These are phyloP conservation scores for Xylariales sp. DNA, from an alignment of 2,329 filamentous ascomycete genomes.

Conservation along the genomic window DNA sequence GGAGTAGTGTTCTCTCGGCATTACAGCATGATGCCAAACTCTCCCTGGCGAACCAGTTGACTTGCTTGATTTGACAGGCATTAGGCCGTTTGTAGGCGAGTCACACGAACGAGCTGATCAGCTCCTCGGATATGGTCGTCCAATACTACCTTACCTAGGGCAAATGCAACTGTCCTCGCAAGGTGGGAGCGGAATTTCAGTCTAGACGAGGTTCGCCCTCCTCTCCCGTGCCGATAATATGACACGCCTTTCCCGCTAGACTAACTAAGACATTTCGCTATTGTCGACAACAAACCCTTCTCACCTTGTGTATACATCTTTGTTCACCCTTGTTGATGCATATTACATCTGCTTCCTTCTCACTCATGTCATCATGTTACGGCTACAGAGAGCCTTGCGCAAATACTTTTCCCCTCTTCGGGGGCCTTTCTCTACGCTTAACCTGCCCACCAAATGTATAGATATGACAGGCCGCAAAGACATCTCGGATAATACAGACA, in stretches of 20 bases:
- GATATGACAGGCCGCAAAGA: too few species aligned
- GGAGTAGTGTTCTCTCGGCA: not conserved
- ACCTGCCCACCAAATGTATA: not conserved
- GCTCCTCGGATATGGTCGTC: not conserved
- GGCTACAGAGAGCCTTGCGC: slow-evolving; percentile 3
- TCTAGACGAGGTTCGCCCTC: too few species aligned
- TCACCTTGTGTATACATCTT: too few species aligned
- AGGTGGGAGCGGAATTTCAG: not conserved
- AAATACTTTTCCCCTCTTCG: not conserved
- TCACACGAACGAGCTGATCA: not conserved
- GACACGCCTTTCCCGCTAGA: too few species aligned
- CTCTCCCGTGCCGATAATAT: too few species aligned
- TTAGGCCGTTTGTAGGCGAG: not conserved
- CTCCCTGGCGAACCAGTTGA: not conserved
- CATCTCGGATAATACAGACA: not conserved
- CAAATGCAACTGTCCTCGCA: not conserved
- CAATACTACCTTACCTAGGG: not conserved
- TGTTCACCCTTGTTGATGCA: too few species aligned
- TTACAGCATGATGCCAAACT: not conserved
- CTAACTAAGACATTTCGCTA: too few species aligned
- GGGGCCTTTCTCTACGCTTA: not conserved
- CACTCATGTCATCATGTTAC: not conserved
- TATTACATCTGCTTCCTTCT: not conserved
- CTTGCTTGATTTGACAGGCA: not conserved
- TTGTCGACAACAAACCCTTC: too few species aligned